Conservation (phyloP, 1,139 yeast species). For the Candida labiduridarum region DNA sequence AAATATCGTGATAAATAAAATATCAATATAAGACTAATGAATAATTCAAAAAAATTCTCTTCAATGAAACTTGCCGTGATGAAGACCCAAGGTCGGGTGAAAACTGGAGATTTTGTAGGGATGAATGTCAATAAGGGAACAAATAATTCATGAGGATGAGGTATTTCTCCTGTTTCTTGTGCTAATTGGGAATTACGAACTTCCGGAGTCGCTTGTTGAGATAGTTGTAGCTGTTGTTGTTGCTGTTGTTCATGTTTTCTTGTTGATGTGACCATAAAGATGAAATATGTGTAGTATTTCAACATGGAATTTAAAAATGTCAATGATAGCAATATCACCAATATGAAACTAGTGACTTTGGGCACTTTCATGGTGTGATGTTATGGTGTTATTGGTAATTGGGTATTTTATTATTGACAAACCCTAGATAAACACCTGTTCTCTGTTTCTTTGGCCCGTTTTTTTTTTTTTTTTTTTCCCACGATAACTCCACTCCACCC, state of each 20-base stretch:
- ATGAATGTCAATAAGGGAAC: constrained; percentile 45
- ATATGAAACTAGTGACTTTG: constrained; percentile 35
- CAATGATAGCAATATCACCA: constrained; percentile 34
- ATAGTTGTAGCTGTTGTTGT: not conserved
- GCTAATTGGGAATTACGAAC: constrained; percentile 18
- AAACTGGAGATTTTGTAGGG: constrained; percentile 40
- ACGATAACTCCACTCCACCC: too few relatives aligned
- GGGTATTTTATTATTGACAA: not conserved
- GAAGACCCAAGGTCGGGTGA: constrained; percentile 42
- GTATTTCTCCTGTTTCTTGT: constrained; percentile 39
- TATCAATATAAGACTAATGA: constrained; percentile 27
- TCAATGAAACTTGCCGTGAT: constrained; percentile 38
- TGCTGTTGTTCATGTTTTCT: constrained; percentile 18
- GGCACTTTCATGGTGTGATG: constrained; percentile 33
- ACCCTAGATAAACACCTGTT: not conserved
- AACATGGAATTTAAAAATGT: constrained; percentile 30
- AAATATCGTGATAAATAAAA: constrained; percentile 41
- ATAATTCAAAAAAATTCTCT: constrained; percentile 33
- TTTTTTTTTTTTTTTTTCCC: not conserved
- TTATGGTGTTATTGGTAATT: not conserved
- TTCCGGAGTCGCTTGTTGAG: constrained; percentile 14
- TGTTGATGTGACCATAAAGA: constrained; percentile 33
- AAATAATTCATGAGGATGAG: constrained; percentile 45
- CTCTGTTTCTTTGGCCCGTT: not conserved
- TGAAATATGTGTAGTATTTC: constrained; percentile 36